Base-by-base conservation (phyloP, 106 monocot species). In the Iris macrosiphon region DNA sequence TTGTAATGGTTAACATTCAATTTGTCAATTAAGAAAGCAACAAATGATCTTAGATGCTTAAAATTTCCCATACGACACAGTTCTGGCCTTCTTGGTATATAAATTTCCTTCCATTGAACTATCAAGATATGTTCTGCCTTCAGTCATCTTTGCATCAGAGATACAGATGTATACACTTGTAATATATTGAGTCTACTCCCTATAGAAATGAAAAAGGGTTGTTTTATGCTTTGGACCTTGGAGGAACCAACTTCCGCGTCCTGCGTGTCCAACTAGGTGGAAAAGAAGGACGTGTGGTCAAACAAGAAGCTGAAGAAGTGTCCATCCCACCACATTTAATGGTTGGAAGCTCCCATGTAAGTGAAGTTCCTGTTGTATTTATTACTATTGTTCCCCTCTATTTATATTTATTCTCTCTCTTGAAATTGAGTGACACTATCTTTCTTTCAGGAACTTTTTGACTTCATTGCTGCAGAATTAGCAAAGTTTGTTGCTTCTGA, bases 401-500 rank as follows among this genome's bases (percentile, higher is more conserved):
- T 37, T 40, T 30, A 17, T 4, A 26, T 30, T 0, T 24, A 38
- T n/a, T n/a, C n/a, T n/a, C 14, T 57, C 11, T 14, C 57, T 49
- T 45, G 23, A 66, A 21, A n/a, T 27, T 41, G 14, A 14, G 5
- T 16, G 14, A 27, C 57, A 35, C 34, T 35, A 28, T 26, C 26
- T 41, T 66, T 47, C 0, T 29, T 54, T 37, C 65, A 86, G 85
- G 85, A 80, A 40, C 70, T 86, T 1, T 86, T 86, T 80, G 76
- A 86, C 67, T 86, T 61, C 48, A 73, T 86, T 29, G 85, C 85
- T 56, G 48, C 47, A 11, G 73, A 54, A 23, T 45, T 86, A 39
- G 76, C 76, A 31, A 77, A 73, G 39, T 86, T 80, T 63, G 79
- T 86, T 48, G 76, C 72, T 49, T 49, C 72, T 19, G 85, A 86